These are phyloP conservation scores for Penicillium riverlandense DNA, from an alignment of 495 filamentous ascomycete genomes.

Conservation along the genomic window DNA sequence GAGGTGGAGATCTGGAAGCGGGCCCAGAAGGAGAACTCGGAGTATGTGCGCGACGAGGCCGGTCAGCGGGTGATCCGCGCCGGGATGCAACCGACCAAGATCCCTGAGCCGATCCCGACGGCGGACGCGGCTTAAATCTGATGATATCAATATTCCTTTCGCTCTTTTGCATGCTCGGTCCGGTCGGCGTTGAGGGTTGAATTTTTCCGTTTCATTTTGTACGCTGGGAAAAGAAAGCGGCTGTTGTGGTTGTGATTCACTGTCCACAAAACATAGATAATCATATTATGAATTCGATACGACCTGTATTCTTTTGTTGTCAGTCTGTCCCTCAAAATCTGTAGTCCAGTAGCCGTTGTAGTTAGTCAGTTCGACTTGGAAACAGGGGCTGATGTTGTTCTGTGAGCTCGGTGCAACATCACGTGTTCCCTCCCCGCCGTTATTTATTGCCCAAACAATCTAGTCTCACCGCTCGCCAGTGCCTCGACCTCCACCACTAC, in stretches of 20 bases:
- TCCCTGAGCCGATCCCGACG: conserved; percentile 45
- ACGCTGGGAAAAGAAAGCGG: no score
- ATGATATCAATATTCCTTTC: conserved; percentile 3
- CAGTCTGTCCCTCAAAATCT: no score
- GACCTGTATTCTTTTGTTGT: neutral
- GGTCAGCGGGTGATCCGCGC: conserved; percentile 85
- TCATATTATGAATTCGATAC: neutral
- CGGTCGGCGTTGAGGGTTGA: conserved; percentile 7
- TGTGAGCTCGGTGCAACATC: neutral
- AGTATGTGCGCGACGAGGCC: conserved; percentile 69
- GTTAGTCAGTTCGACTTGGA: no score
- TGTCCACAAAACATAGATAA: neutral
- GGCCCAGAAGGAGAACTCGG: conserved; percentile 75
- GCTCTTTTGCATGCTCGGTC: conserved; percentile 14
- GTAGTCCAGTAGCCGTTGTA: no score
- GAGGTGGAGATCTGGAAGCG: conserved; percentile 99
- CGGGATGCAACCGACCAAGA: conserved; percentile 83
- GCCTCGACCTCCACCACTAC: no score
- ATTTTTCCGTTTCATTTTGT: no score
- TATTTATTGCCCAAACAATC: no score
- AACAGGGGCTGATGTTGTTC: neutral
- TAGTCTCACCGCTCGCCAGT: no score
- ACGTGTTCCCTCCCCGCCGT: no score
- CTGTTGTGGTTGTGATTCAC: neutral
- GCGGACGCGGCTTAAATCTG: conserved; percentile 37